Conservation (phyloP, 192 early-diverging fungal species). For the Dissophora ornata region DNA sequence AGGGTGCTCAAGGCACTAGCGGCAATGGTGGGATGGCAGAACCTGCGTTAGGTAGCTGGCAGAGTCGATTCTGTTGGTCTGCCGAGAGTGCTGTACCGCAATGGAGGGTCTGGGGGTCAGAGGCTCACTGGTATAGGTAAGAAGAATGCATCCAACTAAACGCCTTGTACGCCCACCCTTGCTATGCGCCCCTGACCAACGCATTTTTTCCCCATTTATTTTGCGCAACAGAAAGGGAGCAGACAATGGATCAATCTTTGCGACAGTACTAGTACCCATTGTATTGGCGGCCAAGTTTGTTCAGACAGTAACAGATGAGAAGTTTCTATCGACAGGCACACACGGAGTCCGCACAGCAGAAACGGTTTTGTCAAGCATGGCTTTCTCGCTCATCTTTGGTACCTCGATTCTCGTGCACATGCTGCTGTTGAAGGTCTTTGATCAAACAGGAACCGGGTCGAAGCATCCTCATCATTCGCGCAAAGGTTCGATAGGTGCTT, state of each 20-base stretch:
- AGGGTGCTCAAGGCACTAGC: not conserved
- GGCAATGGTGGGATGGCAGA: constrained; percentile 11
- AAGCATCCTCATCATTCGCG: not conserved
- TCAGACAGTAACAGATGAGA: constrained; percentile 49
- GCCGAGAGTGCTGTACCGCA: constrained; percentile 36
- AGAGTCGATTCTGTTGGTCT: constrained; percentile 33
- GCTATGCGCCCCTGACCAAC: too few relatives aligned
- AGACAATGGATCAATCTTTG: constrained; percentile 68
- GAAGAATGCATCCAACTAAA: too few relatives aligned
- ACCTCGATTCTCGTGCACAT: constrained; percentile 31
- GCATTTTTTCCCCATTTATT: constrained; percentile 9
- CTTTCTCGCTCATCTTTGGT: constrained; percentile 36
- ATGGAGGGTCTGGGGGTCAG: constrained; percentile 52
- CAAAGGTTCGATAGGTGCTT: not conserved
- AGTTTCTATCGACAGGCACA: constrained; percentile 27
- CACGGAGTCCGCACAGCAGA: constrained; percentile 45
- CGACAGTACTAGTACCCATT: constrained; percentile 62
- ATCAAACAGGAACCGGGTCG: constrained; percentile 15
- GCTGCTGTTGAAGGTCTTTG: constrained; percentile 41
- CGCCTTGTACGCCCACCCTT: too few relatives aligned
- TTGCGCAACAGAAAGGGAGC: constrained; percentile 57
- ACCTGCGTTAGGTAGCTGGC: constrained; percentile 16
- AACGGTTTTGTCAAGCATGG: constrained; percentile 35
- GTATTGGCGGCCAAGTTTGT: constrained; percentile 63
- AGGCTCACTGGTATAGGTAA: constrained; percentile 54